A percentile compares a stretch with the other conserved stretches of the same genome.
Conservation (phyloP, 345 rosid genomes). For the Bruguiera parviflora region DNA sequence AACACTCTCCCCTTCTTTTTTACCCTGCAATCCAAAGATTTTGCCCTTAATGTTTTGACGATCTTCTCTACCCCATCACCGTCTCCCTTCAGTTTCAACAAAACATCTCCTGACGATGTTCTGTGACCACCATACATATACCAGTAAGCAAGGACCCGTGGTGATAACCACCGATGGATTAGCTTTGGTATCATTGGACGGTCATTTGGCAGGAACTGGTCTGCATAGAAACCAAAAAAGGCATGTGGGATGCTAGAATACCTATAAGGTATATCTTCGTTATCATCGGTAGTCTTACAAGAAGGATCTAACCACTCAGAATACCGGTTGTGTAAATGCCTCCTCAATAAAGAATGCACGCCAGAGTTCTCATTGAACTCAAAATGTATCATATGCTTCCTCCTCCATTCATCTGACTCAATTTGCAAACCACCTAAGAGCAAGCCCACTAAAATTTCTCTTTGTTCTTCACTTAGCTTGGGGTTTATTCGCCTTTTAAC, state of each 20-base stretch:
- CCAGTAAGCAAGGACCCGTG: conserved; percentile 71
- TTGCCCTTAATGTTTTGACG: conserved; percentile 51
- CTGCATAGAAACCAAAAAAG: conserved; percentile 64
- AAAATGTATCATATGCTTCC: conserved; percentile 53
- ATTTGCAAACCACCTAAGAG: conserved; percentile 75
- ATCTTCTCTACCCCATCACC: conserved; percentile 50
- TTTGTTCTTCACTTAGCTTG: conserved; percentile 74
- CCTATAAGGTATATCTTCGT: conserved; percentile 36
- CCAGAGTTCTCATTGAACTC: conserved; percentile 53
- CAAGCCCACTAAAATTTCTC: conserved; percentile 81
- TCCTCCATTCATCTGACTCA: conserved; percentile 54
- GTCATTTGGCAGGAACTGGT: conserved; percentile 68
- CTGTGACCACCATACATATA: conserved; percentile 72
- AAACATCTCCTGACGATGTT: conserved; percentile 53
- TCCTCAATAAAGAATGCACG: conserved; percentile 49
- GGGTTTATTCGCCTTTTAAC: conserved; percentile 53
- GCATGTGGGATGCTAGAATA: conserved; percentile 57
- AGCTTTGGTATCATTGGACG: conserved; percentile 65
- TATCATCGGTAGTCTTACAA: conserved; percentile 26
- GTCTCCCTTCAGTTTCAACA: conserved; percentile 70
- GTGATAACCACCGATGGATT: conserved; percentile 84
- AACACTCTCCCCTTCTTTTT: conserved; percentile 68
- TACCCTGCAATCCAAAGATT: conserved; percentile 64
- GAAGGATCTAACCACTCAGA: conserved; percentile 77
- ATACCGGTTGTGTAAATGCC: conserved; percentile 56